Conservation (phyloP, 2,329 filamentous ascomycete species). For the Decorospora gaudefroyi region DNA sequence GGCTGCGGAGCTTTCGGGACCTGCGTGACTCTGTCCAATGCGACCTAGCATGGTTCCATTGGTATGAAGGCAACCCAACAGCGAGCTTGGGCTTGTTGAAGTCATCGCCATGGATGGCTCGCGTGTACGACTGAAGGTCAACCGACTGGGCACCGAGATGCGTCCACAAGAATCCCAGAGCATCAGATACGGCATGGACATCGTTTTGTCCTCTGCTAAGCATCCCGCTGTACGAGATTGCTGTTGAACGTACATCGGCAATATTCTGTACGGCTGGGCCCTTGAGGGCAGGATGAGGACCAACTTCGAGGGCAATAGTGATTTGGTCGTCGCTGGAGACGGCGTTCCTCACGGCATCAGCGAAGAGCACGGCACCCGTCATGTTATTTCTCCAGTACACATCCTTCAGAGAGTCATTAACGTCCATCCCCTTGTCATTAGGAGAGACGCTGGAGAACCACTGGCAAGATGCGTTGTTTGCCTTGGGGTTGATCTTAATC, state of each 20-base stretch:
- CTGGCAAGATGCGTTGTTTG: background rate
- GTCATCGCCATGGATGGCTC: too few species aligned
- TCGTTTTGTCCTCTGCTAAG: too few species aligned
- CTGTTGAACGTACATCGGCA: too few species aligned
- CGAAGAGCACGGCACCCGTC: slow-evolving; percentile 2
- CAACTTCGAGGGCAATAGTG: slow-evolving; percentile 47
- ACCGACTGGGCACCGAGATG: too few species aligned
- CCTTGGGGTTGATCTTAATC: background rate
- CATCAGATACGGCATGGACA: too few species aligned
- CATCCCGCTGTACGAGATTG: too few species aligned
- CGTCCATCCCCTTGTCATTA: too few species aligned
- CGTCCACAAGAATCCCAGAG: too few species aligned
- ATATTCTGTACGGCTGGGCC: slow-evolving; percentile 8
- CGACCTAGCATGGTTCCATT: background rate
- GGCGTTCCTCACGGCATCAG: background rate
- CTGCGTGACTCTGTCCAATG: background rate
- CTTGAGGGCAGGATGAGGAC: slow-evolving; percentile 53
- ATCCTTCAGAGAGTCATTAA: too few species aligned
- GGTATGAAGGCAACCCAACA: background rate
- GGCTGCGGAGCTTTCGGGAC: background rate
- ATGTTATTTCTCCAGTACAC: slow-evolving; percentile 4
- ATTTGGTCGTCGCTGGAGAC: background rate
- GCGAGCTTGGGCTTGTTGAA: background rate
- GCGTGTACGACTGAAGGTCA: too few species aligned
- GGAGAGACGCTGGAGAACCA: slow-evolving; percentile 10